Percentiles rank a stretch among this genome's conserved stretches.
Evolutionary conservation across 2,329 filamentous ascomycete genomes (phyloP).

Genomic region (Hypomyces rosellus): DNA sequence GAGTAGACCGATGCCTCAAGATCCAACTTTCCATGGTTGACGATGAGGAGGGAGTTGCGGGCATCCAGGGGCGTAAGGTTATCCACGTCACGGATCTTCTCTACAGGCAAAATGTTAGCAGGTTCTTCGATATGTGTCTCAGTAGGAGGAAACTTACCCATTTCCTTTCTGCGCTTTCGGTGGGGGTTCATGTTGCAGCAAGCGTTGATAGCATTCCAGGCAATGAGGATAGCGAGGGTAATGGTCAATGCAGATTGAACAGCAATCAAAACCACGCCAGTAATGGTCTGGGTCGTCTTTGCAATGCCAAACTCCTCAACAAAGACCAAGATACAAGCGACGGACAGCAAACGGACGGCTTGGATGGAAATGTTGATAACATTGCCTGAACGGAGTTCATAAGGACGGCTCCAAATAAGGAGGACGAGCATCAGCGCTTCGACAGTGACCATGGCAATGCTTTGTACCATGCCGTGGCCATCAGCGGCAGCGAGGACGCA

Average conservation of each 20-base stretch:
- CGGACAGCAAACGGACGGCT: constrained; percentile 79
- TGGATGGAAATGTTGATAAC: constrained; percentile 93
- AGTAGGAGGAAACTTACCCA: constrained; percentile 54
- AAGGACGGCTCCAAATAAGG: constrained; percentile 80
- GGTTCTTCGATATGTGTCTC: constrained; percentile 8
- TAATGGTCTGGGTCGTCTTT: constrained; percentile 89
- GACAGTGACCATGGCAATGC: constrained; percentile 70
- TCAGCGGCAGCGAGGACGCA: constrained; percentile 78
- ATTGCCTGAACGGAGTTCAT: constrained; percentile 78
- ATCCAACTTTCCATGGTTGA: constrained; percentile 33
- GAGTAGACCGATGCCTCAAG: constrained; percentile 37
- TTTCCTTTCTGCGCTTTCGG: constrained; percentile 78
- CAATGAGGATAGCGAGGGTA: constrained; percentile 77
- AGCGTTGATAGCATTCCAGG: constrained; percentile 78
- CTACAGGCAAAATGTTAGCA: constrained; percentile 38
- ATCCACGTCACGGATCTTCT: constrained; percentile 72
- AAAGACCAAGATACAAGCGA: constrained; percentile 84
- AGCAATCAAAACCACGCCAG: constrained; percentile 87
- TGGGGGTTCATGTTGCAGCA: constrained; percentile 88
- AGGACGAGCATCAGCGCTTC: constrained; percentile 74
- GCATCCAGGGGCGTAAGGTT: constrained; percentile 81
- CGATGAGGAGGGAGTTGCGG: constrained; percentile 77
- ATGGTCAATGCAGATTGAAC: constrained; percentile 81
- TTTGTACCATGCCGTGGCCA: constrained; percentile 78
- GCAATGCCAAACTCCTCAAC: constrained; percentile 86